Conservation (phyloP, 129 eudicot species). For the Escallonia rubra region DNA sequence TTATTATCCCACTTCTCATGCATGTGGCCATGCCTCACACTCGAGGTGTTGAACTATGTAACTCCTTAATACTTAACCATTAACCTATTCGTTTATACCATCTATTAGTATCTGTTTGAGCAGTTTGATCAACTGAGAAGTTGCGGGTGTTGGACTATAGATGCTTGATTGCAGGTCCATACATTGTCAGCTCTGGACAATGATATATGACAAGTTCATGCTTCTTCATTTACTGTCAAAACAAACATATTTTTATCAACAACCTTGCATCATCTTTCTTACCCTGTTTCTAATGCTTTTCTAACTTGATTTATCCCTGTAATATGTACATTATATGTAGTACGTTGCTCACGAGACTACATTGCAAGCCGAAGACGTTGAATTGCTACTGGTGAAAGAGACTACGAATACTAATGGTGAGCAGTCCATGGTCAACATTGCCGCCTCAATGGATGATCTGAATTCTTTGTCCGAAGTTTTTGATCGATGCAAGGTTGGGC, state of each 20-base stretch:
- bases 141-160: no score
- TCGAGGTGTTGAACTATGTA: no score
- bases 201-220: not conserved
- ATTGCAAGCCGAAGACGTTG: slow-evolving; percentile 9
- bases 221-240: not conserved
- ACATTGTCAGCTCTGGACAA: no score
- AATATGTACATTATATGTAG: slow-evolving; percentile 1
- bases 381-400: slow-evolving; percentile 11
- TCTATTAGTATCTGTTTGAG: no score
- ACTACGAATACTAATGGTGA: not conserved
- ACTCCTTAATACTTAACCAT: no score
- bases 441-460: not conserved
- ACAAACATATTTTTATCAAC: not conserved
- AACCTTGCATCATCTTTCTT: not conserved
- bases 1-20: no score
- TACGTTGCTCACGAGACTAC: slow-evolving; percentile 5
- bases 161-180: no score
- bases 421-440: not conserved
- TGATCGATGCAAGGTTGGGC: slow-evolving; percentile 2
- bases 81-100: no score
- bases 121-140: no score
- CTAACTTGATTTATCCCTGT: not conserved
- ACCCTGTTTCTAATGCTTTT: not conserved
- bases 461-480: not conserved
- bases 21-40: no score